These are phyloP conservation scores for Phytophthora palmivora DNA, from an alignment of 352 stramenopile genomes.

Conservation along the genomic window DNA sequence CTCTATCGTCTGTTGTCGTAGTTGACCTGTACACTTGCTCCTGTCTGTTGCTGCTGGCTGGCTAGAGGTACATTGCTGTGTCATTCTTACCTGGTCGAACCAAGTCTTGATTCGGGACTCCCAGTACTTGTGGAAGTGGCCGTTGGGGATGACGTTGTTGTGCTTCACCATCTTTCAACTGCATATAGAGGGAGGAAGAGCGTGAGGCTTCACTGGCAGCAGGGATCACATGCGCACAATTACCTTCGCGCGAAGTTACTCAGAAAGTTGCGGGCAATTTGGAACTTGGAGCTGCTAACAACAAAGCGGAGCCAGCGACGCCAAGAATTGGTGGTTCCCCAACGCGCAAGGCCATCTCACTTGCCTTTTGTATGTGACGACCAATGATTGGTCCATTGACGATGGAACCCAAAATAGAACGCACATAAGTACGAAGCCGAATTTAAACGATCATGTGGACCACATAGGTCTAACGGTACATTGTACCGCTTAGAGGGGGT, in stretches of 20 bases:
- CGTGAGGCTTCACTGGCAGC: not conserved
- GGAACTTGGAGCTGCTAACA: conserved; percentile 79
- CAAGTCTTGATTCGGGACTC: conserved; percentile 96
- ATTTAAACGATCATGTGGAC: not conserved
- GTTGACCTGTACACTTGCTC: conserved; percentile 14
- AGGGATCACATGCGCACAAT: conserved; percentile 9
- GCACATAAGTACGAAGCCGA: not conserved
- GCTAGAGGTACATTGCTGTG: not conserved
- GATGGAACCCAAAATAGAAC: not conserved
- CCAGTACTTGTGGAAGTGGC: conserved; percentile 99
- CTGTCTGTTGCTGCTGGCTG: conserved; percentile 9
- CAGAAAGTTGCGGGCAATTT: conserved; percentile 92
- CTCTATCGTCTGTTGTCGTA: not conserved
- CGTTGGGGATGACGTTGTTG: conserved; percentile 99
- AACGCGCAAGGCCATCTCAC: conserved; percentile 72
- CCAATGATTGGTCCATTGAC: conserved; percentile 48
- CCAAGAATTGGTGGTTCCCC: conserved; percentile 84
- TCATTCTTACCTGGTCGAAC: conserved; percentile 92
- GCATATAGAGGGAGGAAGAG: conserved; percentile 32
- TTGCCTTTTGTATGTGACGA: conserved; percentile 66
- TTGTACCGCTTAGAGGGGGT: conserved; percentile 2
- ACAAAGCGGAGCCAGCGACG: conserved; percentile 24
- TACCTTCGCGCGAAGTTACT: conserved; percentile 82
- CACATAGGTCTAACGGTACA: not conserved
- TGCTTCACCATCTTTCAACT: conserved; percentile 97